Base-by-base conservation (phyloP, 345 rosid species). In the Hypericum androsaemum region DNA sequence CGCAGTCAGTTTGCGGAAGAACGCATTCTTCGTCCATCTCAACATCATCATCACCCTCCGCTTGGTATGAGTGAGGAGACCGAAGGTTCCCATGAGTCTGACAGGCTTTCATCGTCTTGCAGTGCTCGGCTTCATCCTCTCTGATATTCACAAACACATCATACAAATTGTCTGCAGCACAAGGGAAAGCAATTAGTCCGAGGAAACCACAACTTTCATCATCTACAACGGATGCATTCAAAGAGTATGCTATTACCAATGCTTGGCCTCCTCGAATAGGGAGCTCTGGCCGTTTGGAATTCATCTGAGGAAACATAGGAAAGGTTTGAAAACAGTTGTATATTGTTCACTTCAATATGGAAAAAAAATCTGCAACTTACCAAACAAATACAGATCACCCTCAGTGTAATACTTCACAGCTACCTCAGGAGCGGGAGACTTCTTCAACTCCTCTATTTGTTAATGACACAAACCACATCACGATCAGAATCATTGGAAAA, bases 101-200 rank as follows among this genome's bases (percentile, higher is more conserved):
- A 61, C 96, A 92, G 42, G 88, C 94, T 70, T 69, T 83, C 98
- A 88, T 88, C 0, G 98, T 92, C 77, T 92, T 85, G 50, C 96
- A 88, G 56, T 92, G 98, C 63, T 92, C 98, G 16, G 89, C 98
- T 77, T 92, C 96, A 10, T 92, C 95, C 5, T 92, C 98, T 76
- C 98, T 77, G 39, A 92, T 69, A 74, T 88, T 92, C 60, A 83
- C 15, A 72, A 92, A 92, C 71, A 83, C 94, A 35, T 88, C 98
- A 1, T 85, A 88, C 65, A 92, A 64, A 74, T 84, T 92, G 61
- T 83, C 98, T 88, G 84, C 6, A 40, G 68, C 35, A 50, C 47
- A 50, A 6, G 3, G 51, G 39, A 7, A 12, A 39, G 12, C 10
- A 37, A n/a, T 44, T 8, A 44, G 41, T 35, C 53, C 22, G 39